Evolutionary conservation across 2,329 filamentous ascomycete species (phyloP).

Genomic region (Ceratocystis eucalypticola): DNA sequence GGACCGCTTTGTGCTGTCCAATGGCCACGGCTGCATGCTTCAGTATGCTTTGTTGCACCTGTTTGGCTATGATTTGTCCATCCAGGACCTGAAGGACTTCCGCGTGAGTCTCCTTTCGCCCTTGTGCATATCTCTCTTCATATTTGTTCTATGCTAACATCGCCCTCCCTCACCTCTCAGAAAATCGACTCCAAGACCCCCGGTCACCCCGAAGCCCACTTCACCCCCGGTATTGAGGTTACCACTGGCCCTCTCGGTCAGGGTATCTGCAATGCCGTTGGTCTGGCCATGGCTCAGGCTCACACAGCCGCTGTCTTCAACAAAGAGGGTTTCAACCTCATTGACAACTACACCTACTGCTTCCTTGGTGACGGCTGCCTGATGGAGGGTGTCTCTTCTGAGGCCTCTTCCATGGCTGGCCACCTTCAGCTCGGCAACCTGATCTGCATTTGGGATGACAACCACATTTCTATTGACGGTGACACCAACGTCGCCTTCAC

Average conservation of each 20-base stretch:
- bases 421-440: constrained; percentile 97
- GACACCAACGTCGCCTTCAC: constrained; percentile 95
- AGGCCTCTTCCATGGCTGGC: constrained; percentile 83
- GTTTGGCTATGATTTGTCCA: constrained; percentile 72
- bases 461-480: constrained; percentile 91
- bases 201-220: constrained; percentile 90
- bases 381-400: constrained; percentile 93
- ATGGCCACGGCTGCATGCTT: constrained; percentile 98
- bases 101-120: constrained; percentile 49
- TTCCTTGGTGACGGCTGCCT: constrained; percentile 98
- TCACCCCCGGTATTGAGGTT: constrained; percentile 93
- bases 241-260: constrained; percentile 96
- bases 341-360: constrained; percentile 93
- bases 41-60: constrained; percentile 97
- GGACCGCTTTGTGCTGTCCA: constrained; percentile 97
- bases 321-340: constrained; percentile 80
- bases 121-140: constrained; percentile 4
- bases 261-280: constrained; percentile 93
- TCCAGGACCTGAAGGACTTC: constrained; percentile 94
- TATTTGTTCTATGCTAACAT: constrained; percentile 15
- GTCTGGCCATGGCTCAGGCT: constrained; percentile 90
- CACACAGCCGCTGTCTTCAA: constrained; percentile 89
- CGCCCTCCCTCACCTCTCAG: constrained; percentile 25
- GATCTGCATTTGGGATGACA: constrained; percentile 95
- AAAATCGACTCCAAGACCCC: constrained; percentile 63